These are phyloP conservation scores for Tausonia pullulans DNA, from an alignment of 1,284 basidiomycete species.

Conservation along the genomic window DNA sequence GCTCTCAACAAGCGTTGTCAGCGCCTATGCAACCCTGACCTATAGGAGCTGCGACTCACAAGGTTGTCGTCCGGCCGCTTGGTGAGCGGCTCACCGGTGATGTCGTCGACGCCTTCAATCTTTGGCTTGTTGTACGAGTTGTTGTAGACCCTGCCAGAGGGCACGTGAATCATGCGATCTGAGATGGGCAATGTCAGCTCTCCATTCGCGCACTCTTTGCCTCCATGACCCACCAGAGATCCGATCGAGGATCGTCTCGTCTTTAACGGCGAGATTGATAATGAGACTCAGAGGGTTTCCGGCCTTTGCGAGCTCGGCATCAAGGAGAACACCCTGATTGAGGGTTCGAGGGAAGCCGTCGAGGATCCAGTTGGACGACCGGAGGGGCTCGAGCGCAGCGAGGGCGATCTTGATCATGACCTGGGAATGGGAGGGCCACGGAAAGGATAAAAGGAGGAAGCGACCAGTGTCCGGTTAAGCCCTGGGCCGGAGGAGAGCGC, in stretches of 20 bases:
- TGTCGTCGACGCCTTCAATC: constrained; percentile 74
- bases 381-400: constrained; percentile 3
- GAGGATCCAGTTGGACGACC: constrained; percentile 64
- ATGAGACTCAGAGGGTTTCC: constrained; percentile 58
- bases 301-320: constrained; percentile 37
- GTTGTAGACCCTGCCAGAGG: constrained; percentile 91
- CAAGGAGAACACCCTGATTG: constrained; percentile 74
- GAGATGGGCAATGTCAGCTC: neutral
- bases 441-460: neutral
- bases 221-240: constrained; percentile 49
- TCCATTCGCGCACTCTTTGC: neutral
- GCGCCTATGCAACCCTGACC: too few relatives aligned
- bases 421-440: neutral
- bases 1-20: neutral
- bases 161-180: constrained; percentile 87
- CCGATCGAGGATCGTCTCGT: constrained; percentile 74
- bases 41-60: constrained; percentile 40
- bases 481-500: neutral
- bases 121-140: constrained; percentile 81
- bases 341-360: constrained; percentile 95
- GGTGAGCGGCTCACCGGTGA: constrained; percentile 79
- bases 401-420: constrained; percentile 15
- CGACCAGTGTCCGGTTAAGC: neutral
- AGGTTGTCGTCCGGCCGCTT: constrained; percentile 89
- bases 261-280: constrained; percentile 83